These are phyloP conservation scores for Lachnum nothofagi DNA, from an alignment of 2,329 filamentous ascomycete species.

Conservation along the genomic window DNA sequence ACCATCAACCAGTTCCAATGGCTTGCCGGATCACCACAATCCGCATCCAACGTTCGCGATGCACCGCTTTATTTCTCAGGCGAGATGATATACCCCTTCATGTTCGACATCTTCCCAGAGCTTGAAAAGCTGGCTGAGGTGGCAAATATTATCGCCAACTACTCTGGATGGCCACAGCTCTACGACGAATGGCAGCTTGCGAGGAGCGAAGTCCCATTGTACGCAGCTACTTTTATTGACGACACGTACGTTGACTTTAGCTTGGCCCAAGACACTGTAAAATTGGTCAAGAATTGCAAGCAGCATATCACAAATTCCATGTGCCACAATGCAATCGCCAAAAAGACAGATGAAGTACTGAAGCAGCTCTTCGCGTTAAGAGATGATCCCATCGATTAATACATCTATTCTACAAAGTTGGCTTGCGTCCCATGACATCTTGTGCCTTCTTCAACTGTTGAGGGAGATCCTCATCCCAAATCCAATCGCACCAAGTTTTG, in stretches of 20 bases:
- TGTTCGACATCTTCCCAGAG: slow-evolving; percentile 77
- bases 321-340: slow-evolving; percentile 78
- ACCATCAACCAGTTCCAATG: slow-evolving; percentile 45
- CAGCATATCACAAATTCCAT: slow-evolving; percentile 80
- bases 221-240: slow-evolving; percentile 75
- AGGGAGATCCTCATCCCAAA: slow-evolving; percentile 35
- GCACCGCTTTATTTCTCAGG: slow-evolving; percentile 73
- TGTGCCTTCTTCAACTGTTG: slow-evolving; percentile 36
- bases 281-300: slow-evolving; percentile 69
- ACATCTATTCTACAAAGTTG: slow-evolving; percentile 7
- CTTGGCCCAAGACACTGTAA: slow-evolving; percentile 67
- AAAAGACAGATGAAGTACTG: slow-evolving; percentile 70
- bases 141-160: slow-evolving; percentile 65
- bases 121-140: slow-evolving; percentile 63
- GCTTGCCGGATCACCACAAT: slow-evolving; percentile 32
- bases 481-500: slow-evolving; percentile 34
- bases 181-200: slow-evolving; percentile 71
- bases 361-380: slow-evolving; percentile 70
- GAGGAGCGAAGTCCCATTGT: slow-evolving; percentile 77
- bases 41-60: slow-evolving; percentile 35
- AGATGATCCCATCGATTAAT: slow-evolving; percentile 58
- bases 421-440: slow-evolving; percentile 29
- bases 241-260: slow-evolving; percentile 90
- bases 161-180: slow-evolving; percentile 65
- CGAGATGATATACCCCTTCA: slow-evolving; percentile 86